Percentiles rank a stretch among this genome's conserved stretches.
Conservation (phyloP, 495 filamentous ascomycete genomes). For the Letharia lupina region DNA sequence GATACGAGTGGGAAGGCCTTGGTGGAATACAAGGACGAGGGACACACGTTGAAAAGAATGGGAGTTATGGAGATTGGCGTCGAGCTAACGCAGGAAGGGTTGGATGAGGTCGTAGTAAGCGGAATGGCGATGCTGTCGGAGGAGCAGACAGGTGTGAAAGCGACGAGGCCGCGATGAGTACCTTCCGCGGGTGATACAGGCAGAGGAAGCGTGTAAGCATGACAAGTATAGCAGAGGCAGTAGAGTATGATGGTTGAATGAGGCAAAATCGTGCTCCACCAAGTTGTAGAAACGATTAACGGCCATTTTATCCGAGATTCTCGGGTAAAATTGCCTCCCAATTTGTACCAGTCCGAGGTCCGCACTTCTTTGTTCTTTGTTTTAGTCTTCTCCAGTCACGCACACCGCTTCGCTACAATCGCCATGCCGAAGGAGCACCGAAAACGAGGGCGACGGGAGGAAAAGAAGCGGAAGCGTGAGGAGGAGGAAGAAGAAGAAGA, state of each 20-base stretch:
- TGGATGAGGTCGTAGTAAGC: slow-evolving; percentile 6
- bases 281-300: background rate
- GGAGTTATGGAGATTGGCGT: slow-evolving; percentile 3
- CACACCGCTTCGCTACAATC: background rate
- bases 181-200: background rate
- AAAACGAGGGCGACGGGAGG: slow-evolving; percentile 29
- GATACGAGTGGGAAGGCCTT: background rate
- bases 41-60: slow-evolving; percentile 5
- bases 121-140: background rate
- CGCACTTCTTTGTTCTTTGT: background rate
- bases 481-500: slow-evolving; percentile 32
- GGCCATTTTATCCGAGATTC: background rate
- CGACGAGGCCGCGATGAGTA: background rate
- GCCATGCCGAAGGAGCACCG: slow-evolving; percentile 37
- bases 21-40: slow-evolving; percentile 3
- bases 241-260: background rate
- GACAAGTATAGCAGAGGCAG: background rate
- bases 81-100: background rate
- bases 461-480: slow-evolving; percentile 30
- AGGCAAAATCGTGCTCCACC: no score
- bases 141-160: background rate
- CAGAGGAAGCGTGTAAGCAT: background rate
- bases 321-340: background rate
- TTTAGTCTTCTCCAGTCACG: background rate
- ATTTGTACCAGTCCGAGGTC: background rate